Evolutionary conservation across 306 rosid genomes (phyloP).

Genomic region (Cucumis cinereus): DNA sequence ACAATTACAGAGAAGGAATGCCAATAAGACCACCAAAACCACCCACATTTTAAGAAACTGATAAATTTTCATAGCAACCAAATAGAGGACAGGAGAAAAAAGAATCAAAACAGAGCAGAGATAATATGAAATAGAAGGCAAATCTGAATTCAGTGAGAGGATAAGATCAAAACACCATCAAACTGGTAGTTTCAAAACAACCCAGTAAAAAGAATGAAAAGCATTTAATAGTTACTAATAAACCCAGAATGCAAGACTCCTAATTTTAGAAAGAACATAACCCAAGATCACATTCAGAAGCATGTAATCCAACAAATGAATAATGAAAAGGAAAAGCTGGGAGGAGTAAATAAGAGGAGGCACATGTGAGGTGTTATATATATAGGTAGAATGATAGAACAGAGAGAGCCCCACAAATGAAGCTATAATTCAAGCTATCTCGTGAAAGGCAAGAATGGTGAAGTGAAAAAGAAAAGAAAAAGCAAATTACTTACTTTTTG

Average conservation of each 20-base stretch:
- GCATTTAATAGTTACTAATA: neutral
- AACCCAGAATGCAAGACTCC: slow-evolving; percentile 5
- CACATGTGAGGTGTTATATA: slow-evolving; percentile 16
- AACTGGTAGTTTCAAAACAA: neutral
- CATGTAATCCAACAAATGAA: neutral
- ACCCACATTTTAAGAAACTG: slow-evolving; percentile 7
- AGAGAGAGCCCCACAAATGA: slow-evolving; percentile 4
- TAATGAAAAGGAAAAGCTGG: slow-evolving; percentile 1
- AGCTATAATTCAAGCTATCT: slow-evolving; percentile 13
- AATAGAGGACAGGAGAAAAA: slow-evolving; percentile 9
- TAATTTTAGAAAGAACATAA: neutral
- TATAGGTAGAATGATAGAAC: neutral
- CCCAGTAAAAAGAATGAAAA: slow-evolving; percentile 1
- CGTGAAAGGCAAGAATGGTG: slow-evolving; percentile 37
- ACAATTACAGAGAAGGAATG: slow-evolving; percentile 20
- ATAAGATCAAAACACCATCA: neutral
- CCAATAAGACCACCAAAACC: slow-evolving; percentile 5
- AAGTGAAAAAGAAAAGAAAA: slow-evolving; percentile 9
- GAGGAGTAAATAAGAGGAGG: slow-evolving; percentile 2
- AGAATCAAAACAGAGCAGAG: slow-evolving; percentile 5
- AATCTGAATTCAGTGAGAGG: neutral
- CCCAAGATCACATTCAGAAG: neutral
- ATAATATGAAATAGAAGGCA: neutral
- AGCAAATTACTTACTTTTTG: neutral
- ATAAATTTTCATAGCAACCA: slow-evolving; percentile 26